Percentiles rank a stretch among this genome's conserved stretches.
These are phyloP conservation scores for Cercospora nicotianae DNA, from an alignment of 2,329 filamentous ascomycete species.

Conservation along the genomic window DNA sequence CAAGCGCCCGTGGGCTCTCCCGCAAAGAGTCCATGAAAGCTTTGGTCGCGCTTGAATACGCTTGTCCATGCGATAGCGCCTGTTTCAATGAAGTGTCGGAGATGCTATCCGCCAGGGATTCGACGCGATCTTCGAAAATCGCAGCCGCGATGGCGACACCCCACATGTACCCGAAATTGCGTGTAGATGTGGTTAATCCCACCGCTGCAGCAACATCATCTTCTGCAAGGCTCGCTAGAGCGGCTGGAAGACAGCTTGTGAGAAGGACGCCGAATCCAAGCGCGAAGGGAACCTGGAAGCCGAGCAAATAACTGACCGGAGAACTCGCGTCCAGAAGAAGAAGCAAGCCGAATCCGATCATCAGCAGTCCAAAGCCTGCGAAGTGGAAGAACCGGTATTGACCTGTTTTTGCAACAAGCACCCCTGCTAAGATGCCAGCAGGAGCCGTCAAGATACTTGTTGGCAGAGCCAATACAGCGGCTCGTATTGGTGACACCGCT, in stretches of 20 bases:
- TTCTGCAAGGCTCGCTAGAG: constrained; percentile 13
- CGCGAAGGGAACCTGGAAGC: constrained; percentile 14
- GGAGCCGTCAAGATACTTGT: constrained; percentile 12
- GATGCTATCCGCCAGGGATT: not conserved
- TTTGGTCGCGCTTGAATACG: constrained; percentile 13
- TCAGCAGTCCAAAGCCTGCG: constrained; percentile 35
- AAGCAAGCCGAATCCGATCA: constrained; percentile 38
- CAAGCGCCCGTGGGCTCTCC: constrained; percentile 5
- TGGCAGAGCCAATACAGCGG: constrained; percentile 36
- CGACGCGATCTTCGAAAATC: constrained; percentile 12
- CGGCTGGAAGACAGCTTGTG: constrained; percentile 10
- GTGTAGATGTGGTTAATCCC: constrained; percentile 10
- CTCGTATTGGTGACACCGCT: constrained; percentile 64
- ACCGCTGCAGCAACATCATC: constrained; percentile 11
- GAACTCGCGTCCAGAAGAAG: constrained; percentile 33
- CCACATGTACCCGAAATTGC: constrained; percentile 12
- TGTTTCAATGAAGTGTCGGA: constrained; percentile 8
- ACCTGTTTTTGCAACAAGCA: constrained; percentile 46
- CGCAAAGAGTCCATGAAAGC: constrained; percentile 10
- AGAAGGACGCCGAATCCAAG: constrained; percentile 11
- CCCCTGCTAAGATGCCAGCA: constrained; percentile 22
- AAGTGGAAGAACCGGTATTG: constrained; percentile 54
- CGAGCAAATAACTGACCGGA: not conserved
- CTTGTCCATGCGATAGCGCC: constrained; percentile 13
- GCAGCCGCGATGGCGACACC: constrained; percentile 13